Evolutionary conservation across 2,329 filamentous ascomycete species (phyloP), one percentile per base, ranked within the genome.

Genomic region (Venturia effusa): DNA sequence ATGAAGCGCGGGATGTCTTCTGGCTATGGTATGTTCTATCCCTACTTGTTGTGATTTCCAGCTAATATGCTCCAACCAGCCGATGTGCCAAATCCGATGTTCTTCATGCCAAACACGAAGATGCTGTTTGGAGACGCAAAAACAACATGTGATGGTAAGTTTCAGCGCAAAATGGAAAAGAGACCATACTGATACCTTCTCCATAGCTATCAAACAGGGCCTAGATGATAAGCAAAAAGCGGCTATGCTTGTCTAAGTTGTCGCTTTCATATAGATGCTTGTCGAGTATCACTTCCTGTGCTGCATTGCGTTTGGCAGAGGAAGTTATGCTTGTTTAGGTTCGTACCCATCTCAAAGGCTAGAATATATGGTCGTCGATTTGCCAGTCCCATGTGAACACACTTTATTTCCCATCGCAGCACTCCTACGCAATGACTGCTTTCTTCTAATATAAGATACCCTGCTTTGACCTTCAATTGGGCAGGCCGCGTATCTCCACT

Each of bases 121-220:
- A 96, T 96, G 92, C 74, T 96, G 65, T 96, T 96, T 76, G 91
- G 92, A 32, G 92, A 96, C 77, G 92, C 92, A 24, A 93, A 90
- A 78, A 83, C 84, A 66, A 89, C 87, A 65, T 93, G 89, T 71
- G 90, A 94, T 78, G 89, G 74, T 77, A 68, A 51, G 66, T 61
- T 48, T 51, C 5, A 1, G 17, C n/a, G 5, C 4, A 4, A 4
- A 15, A 32, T 17, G 17, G 19, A 15, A 24, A 13, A 17, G 10
- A 39, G 7, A 24, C 34, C 6, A 37, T 22, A 32, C 63, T 64
- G 24, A 64, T n/a, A 13, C 24, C 3, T 15, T 39, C 7, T 34
- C 1, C 34, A 37, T 17, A 64, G 63, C 63, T 7, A 64, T 64
- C 24, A 64, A 64, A 27, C 57, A 51, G 27, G 34, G 59, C 30